These are phyloP conservation scores for Mycena galopus DNA, from an alignment of 768 basidiomycete genomes.

Conservation along the genomic window DNA sequence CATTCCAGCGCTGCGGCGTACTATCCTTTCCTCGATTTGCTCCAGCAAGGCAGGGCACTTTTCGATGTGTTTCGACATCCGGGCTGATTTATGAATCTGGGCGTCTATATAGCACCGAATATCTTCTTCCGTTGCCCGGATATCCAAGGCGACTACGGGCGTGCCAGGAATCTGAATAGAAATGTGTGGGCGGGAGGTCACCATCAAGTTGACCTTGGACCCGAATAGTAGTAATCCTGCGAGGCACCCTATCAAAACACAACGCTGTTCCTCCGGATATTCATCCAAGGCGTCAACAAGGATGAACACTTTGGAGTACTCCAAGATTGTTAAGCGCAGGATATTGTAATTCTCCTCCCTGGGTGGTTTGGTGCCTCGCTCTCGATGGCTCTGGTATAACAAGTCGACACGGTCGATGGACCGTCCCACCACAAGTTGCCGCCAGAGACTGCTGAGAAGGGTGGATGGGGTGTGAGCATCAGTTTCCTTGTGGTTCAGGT, in stretches of 20 bases:
- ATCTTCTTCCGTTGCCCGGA: not conserved
- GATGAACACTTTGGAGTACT: not conserved
- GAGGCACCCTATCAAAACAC: not conserved
- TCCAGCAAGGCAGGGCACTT: not conserved
- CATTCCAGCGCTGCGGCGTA: not conserved
- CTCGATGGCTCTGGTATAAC: not conserved
- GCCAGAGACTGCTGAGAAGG: not conserved
- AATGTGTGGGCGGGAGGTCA: conserved; percentile 7
- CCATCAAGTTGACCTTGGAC: not conserved
- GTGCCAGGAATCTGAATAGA: not conserved
- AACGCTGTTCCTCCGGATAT: not conserved
- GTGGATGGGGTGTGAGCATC: not conserved
- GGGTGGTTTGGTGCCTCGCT: not conserved
- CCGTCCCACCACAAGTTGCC: not conserved
- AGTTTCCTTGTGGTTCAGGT: conserved; percentile 5
- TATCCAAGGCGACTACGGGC: not conserved
- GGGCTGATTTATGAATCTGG: not conserved
- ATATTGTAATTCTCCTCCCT: not conserved
- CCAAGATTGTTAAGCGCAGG: not conserved
- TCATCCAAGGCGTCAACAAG: conserved; percentile 10
- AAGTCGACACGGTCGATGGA: not conserved
- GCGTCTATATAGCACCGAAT: not conserved
- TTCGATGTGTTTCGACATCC: not conserved
- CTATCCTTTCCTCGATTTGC: not conserved
- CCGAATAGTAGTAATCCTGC: not conserved